Evolutionary conservation across 1,284 basidiomycete genomes (phyloP).

Genomic region (Boletus semigastroideus): DNA sequence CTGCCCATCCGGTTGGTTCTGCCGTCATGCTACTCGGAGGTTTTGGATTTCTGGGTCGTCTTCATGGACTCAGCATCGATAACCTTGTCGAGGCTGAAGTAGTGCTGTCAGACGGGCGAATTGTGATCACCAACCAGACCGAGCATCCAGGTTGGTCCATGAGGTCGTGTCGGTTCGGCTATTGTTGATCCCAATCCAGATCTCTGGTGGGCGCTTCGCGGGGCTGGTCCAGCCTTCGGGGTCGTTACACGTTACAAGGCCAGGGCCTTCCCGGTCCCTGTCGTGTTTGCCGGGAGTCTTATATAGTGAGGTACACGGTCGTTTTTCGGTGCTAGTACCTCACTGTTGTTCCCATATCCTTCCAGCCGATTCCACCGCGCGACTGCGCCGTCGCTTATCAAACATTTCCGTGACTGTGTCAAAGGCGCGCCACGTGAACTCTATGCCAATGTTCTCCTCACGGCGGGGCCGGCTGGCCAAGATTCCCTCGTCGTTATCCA

Average conservation of each 20-base stretch:
- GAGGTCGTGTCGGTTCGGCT: neutral
- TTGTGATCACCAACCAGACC: slow-evolving; percentile 67
- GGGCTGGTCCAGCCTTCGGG: slow-evolving; percentile 82
- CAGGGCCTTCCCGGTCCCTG: slow-evolving; percentile 82
- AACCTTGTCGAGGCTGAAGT: slow-evolving; percentile 85
- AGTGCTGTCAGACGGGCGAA: slow-evolving; percentile 77
- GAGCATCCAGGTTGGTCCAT: slow-evolving; percentile 56
- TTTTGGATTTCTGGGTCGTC: slow-evolving; percentile 84
- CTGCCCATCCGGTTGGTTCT: slow-evolving; percentile 76
- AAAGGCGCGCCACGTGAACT: slow-evolving; percentile 84
- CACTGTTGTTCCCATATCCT: neutral
- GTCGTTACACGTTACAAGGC: slow-evolving; percentile 87
- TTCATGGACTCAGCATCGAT: slow-evolving; percentile 84
- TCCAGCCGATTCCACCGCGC: slow-evolving; percentile 77
- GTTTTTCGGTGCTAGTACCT: neutral
- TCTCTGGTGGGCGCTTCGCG: slow-evolving; percentile 89
- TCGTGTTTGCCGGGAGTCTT: slow-evolving; percentile 87
- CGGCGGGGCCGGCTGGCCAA: slow-evolving; percentile 78
- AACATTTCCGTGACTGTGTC: slow-evolving; percentile 90
- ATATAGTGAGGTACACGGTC: slow-evolving; percentile 64
- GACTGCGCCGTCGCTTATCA: slow-evolving; percentile 83
- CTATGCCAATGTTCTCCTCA: slow-evolving; percentile 87
- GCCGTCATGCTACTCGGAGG: slow-evolving; percentile 86
- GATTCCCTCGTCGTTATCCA: slow-evolving; percentile 87
- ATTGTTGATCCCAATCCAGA: slow-evolving; percentile 40